Conservation (phyloP, 2,329 filamentous ascomycete species). For the Sarocladium kiliense region DNA sequence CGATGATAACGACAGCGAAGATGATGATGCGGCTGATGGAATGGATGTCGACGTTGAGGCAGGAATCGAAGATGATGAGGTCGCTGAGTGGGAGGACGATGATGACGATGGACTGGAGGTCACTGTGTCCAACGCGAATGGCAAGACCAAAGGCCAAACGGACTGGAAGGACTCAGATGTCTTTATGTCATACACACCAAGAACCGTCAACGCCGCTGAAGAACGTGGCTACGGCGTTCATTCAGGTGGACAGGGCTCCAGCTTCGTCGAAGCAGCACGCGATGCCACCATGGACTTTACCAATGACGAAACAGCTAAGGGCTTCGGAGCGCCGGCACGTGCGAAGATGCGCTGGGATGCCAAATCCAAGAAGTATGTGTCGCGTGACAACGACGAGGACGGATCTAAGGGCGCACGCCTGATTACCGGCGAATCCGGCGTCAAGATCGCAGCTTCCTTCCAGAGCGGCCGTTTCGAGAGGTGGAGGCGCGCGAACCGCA, state of each 20-base stretch:
- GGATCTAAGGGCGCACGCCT: slow-evolving; percentile 69
- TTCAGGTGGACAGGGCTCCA: slow-evolving; percentile 66
- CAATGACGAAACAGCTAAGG: slow-evolving; percentile 77
- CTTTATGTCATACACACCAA: slow-evolving; percentile 95
- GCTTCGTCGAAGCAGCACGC: slow-evolving; percentile 85
- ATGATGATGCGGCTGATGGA: slow-evolving; percentile 29
- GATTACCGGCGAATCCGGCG: slow-evolving; percentile 83
- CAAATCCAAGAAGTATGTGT: slow-evolving; percentile 92
- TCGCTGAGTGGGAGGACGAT: slow-evolving; percentile 50
- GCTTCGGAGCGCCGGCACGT: slow-evolving; percentile 72
- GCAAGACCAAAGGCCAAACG: slow-evolving; percentile 48
- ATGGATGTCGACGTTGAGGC: slow-evolving; percentile 20
- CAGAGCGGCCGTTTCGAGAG: slow-evolving; percentile 88
- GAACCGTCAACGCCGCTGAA: slow-evolving; percentile 74
- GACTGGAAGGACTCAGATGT: slow-evolving; percentile 80
- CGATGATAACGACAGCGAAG: slow-evolving; percentile 30
- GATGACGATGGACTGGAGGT: slow-evolving; percentile 64
- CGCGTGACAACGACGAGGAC: slow-evolving; percentile 88
- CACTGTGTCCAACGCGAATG: slow-evolving; percentile 58
- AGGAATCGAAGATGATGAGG: slow-evolving; percentile 31
- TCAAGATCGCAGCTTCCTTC: slow-evolving; percentile 94
- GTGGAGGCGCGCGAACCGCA: slow-evolving; percentile 83
- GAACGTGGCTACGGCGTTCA: slow-evolving; percentile 92
- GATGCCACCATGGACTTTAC: slow-evolving; percentile 86
- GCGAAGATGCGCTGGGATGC: slow-evolving; percentile 91